Evolutionary conservation across 2,329 filamentous ascomycete species (phyloP), one percentile per base, ranked within the genome.

Genomic region (Drechslerella stenobrocha): DNA sequence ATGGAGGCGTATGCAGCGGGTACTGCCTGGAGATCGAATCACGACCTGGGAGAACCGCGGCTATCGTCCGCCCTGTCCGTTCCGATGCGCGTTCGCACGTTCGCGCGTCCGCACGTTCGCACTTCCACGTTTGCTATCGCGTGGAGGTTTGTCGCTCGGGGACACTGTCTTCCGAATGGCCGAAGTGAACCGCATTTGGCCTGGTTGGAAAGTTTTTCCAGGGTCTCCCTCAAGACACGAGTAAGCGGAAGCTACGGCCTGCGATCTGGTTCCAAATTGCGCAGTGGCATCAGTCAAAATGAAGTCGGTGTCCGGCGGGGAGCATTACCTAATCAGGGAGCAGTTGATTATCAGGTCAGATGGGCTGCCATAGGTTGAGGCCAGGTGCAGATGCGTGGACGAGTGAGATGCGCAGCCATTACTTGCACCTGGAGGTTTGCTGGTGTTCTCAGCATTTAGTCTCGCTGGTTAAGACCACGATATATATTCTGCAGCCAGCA

Each of bases 331-430:
- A 18, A 20, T 15, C 15, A 22, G 24, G 13, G 24, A 30, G 15
- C 52, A 56, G 52, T 35, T 34, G 26, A 56, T 47, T 47, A 47
- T 56, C 52, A 56, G 52, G 52, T 46, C 52, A 56, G 32, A 24
- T 23, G 37, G 3, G 37, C 37, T 18, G 37, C 13, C 15, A 18
- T n/a, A n/a, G n/a, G n/a, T n/a, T n/a, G 37, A 42, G 15, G 4
- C 37, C 4, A 4, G 37, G 9, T 5, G 37, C 8, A 18, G 22
- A 20, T 18, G 37, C 15, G 28, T 30, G 5, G 28, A 30, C 22
- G 22, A n/a, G 4, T 4, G n/a, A n/a, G n/a, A n/a, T n/a, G n/a
- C n/a, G n/a, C n/a, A n/a, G n/a, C n/a, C n/a, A n/a, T n/a, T n/a
- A n/a, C n/a, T n/a, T n/a, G n/a, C n/a, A n/a, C n/a, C n/a, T n/a